Percentiles rank a stretch among this genome's conserved stretches.
Evolutionary conservation across 805 yeast species (phyloP).

Genomic region (Maudiozyma pseudohumilis): DNA sequence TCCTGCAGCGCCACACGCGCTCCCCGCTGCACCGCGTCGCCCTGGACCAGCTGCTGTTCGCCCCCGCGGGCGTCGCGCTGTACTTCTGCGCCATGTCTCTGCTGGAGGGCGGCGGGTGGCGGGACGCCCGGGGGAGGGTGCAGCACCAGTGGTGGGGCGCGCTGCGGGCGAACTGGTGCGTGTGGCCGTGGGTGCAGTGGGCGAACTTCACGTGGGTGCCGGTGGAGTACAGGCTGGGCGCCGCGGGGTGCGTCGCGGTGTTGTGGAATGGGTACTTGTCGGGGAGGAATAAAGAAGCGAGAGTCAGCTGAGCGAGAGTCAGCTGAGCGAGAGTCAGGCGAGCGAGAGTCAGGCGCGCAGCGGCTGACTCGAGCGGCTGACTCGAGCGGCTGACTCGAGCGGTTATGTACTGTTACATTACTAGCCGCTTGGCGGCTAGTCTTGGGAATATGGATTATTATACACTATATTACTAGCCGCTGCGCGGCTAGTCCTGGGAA

Average conservation of each 20-base stretch:
- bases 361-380: too few species aligned
- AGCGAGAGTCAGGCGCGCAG: too few species aligned
- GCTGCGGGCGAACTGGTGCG: conserved; percentile 62
- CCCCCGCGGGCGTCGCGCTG: conserved; percentile 68
- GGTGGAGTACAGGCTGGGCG: conserved; percentile 51
- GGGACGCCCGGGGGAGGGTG: conserved; percentile 36
- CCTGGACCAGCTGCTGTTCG: conserved; percentile 65
- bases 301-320: too few species aligned
- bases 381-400: too few species aligned
- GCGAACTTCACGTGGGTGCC: conserved; percentile 73
- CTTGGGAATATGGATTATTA: too few species aligned
- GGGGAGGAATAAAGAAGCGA: conserved; percentile 2
- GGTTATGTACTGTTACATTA: too few species aligned
- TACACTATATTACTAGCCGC: too few species aligned
- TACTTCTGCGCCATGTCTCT: conserved; percentile 60
- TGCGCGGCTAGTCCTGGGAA: too few species aligned
- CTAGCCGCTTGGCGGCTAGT: too few species aligned
- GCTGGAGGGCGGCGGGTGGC: conserved; percentile 44
- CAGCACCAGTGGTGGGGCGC: conserved; percentile 54
- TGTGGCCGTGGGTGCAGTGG: conserved; percentile 86
- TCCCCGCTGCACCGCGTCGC: conserved; percentile 43
- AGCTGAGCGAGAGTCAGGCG: too few species aligned
- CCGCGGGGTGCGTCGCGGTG: conserved; percentile 62
- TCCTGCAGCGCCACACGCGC: conserved; percentile 35
- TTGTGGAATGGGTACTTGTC: conserved; percentile 81